Base-by-base conservation (phyloP, 345 rosid genomes). In the Eutrema japonicum region DNA sequence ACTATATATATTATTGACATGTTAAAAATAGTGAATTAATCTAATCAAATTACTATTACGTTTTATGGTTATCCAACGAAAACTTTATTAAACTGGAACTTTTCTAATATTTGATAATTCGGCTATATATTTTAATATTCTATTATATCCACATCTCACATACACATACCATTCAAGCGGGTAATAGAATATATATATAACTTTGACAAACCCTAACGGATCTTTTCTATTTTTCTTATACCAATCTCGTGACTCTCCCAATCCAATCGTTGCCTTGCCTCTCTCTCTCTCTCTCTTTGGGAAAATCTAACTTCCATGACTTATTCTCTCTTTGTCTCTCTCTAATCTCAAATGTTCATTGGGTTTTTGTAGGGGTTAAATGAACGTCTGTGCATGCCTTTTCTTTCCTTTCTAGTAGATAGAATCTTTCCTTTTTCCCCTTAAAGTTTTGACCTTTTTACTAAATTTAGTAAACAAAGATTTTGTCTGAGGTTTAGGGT, bases 401-500 rank as follows among this genome's bases (percentile, higher is more conserved):
- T 62, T 30, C 11, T 45, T 60, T 49, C 18, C 58, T 70, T 71
- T 50, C 18, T 9, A 36, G 32, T 48, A 59, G 3, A 58, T 16
- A 61, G 0, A 50, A 71, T 38, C 51, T 32, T 50, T 11, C 13
- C 7, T 11, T 50, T 41, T 18, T 7, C 9, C 16, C 3, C 11
- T 26, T 42, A 29, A 49, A 38, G 68, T 6, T 26, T 73, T 64
- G 47, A 53, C 65, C 37, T 47, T 48, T 73, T 55, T 27, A 7
- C 71, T 55, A 36, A 14, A 54, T 54, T 73, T 55, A 73, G 58
- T 47, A 65, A 45, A 35, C 43, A 48, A 46, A 66, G 60, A 56
- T 47, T 57, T 74, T 66, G 59, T 47, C 45, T 48, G 43, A 74
- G 59, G 67, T 66, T 74, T 74, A 58, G 68, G 78, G 68, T 66